Evolutionary conservation across 371 early-diverging fungal species (phyloP), one percentile per base, ranked within the genome.

Genomic region (Saksenaea oblongispora): DNA sequence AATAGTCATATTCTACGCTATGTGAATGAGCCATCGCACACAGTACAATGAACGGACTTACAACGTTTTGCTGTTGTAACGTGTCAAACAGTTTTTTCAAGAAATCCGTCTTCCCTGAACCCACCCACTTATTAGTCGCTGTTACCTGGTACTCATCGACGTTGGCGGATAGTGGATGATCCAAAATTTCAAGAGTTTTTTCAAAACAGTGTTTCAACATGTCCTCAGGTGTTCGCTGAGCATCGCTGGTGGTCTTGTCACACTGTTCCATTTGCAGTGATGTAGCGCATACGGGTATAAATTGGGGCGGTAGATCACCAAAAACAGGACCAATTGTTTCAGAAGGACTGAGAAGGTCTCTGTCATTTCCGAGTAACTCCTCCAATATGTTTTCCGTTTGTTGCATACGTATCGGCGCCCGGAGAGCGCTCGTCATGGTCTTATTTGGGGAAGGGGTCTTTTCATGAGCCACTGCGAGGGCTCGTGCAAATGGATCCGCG

Each of bases 71-170:
- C 8, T 39, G 18, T 26, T 35, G 31, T 22, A 56, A 13, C 1
- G 7, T 28, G 3, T 56, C 35, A 8, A 63, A 28, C 5, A 63
- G 26, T n/a, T 34, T 24, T 15, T 56, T 34, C 9, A 56, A 15
- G 24, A 63, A 35, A 0, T 27, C 9, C 11, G 63, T 63, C 26
- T 63, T 63, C 27, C 63, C 63, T n/a, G 63, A 63, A 5, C 63
- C 63, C 18, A 14, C 28, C 63, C 63, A 63, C 26, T 56, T 57
- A 56, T 63, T 56, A 35, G 10, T 31, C 8, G 26, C 35, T 22
- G 39, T 51, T 22, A 56, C 47, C 18, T 36, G 57, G 26, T 63
- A 63, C 3, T 44, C 63, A 47, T 63, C 63, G 5, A 47, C 28
- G 34, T 42, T 63, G 7, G 34, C 57, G 1, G 44, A 42, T 35